These are phyloP conservation scores for Penicillium goetzii DNA, from an alignment of 495 filamentous ascomycete species.

Conservation along the genomic window DNA sequence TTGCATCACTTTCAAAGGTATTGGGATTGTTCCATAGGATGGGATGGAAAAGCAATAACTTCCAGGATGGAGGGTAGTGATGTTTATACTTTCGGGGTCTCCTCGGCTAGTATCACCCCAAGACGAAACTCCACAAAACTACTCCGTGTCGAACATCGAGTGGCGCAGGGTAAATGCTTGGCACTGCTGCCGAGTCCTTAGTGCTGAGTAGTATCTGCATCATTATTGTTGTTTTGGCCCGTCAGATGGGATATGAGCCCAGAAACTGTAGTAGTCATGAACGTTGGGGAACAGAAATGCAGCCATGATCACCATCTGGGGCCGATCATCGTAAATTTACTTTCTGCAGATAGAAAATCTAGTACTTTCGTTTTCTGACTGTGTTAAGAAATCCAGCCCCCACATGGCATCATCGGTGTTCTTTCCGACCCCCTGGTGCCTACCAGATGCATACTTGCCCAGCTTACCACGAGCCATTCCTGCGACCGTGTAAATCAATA, in stretches of 20 bases:
- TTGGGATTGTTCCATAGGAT: neutral
- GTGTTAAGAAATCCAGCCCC: neutral
- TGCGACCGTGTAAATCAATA: no score
- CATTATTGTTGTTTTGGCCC: no score
- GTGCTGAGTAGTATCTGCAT: neutral
- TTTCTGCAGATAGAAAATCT: neutral
- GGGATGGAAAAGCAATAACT: neutral
- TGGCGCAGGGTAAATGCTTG: neutral
- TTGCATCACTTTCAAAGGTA: neutral
- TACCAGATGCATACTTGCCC: no score
- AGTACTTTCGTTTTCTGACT: neutral
- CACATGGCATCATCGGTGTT: neutral
- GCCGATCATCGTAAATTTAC: neutral
- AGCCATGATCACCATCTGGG: neutral
- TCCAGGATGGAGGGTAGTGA: neutral
- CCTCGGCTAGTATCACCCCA: neutral
- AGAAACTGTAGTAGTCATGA: neutral
- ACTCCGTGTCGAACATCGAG: neutral
- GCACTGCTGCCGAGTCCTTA: neutral
- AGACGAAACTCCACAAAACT: neutral
- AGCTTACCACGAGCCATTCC: no score
- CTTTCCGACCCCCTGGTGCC: neutral
- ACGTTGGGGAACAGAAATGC: neutral
- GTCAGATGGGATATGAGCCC: no score
- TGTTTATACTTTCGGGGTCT: slow-evolving; percentile 1